phyloP scores from a whole-genome alignment of 2,329 filamentous ascomycete genomes.

The Diaporthe citri region DNA sequence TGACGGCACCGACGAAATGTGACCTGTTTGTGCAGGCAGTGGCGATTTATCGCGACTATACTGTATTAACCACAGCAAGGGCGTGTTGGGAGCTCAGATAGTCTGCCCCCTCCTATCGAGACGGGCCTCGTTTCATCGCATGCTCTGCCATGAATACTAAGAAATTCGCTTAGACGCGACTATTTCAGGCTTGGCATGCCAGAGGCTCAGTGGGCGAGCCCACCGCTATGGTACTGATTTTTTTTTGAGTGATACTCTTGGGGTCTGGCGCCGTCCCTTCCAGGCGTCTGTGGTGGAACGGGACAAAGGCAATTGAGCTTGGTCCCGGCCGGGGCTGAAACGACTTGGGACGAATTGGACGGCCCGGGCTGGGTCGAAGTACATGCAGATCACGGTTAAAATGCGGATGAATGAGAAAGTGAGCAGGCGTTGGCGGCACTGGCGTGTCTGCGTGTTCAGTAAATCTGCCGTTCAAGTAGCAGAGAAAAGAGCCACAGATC shows the following conservation, averaged over 20 bases:
- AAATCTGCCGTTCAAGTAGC: not conserved
- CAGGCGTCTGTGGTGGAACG: not conserved
- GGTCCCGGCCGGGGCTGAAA: constrained; percentile 35
- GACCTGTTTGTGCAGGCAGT: not conserved
- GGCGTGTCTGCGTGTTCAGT: not conserved
- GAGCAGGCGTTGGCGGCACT: not conserved
- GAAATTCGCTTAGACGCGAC: constrained; percentile 25
- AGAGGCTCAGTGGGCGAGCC: not conserved
- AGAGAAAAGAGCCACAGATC: too few species aligned
- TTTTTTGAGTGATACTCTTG: not conserved
- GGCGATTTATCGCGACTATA: not conserved
- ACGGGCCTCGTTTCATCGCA: constrained; percentile 33
- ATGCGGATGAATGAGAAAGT: not conserved
- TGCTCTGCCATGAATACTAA: constrained; percentile 13
- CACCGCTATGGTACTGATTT: constrained; percentile 16
- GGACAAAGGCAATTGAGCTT: constrained; percentile 10
- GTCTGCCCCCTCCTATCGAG: constrained; percentile 14
- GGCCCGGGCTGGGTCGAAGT: not conserved
- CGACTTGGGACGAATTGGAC: constrained; percentile 17
- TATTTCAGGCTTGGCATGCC: constrained; percentile 15
- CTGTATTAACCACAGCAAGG: not conserved
- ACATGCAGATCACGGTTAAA: constrained; percentile 12
- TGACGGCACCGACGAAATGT: not conserved
- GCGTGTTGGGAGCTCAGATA: constrained; percentile 12
- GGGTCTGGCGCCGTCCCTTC: not conserved